Base-by-base conservation (phyloP, 192 early-diverging fungal genomes). In the Coemansia sp. region DNA sequence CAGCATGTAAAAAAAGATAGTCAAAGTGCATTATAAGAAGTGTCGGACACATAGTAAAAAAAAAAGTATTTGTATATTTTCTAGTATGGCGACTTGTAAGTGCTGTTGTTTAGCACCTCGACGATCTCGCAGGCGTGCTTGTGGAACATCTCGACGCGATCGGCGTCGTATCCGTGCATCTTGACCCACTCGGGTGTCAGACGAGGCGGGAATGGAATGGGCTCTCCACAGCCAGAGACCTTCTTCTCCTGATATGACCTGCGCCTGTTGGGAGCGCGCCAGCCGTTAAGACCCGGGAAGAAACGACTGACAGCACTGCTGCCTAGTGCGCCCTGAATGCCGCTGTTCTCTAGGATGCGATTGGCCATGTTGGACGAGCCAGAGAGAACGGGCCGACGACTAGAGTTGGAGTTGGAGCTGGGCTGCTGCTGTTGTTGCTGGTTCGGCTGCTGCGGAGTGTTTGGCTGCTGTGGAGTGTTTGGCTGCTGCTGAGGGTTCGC, bases 21-120 rank as follows among this genome's bases (percentile, higher is more conserved):
- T 10, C n/a, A 52, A 52, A n/a, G 49, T 62, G 16, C 38, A 39
- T 11, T 62, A 39, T 3, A 7, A 29, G 43, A 7, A 16, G 13
- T 60, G 29, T 62, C 24, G 38, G 34, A 11, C 33, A 11, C 33
- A 36, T 13, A n/a, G n/a, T 15, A 46, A 31, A 33, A 5, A 31
- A 20, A 9, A 16, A 34, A 11, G 12, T 27, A 18, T 9, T 47
- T 24, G 44, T 53, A 10, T 57, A 31, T 57, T 57, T 53, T 72
- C 75, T 82, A 84, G 62, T 84, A 84, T 4, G 81, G 81, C n/a
- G 81, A 84, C 41, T 57, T 62, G 64, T 84, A 84, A 7, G 76
- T 79, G 62, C 73, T 76, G 73, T 84, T 84, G 81, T 84, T 84
- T 38, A 84, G 81, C 13, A 75, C 31, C 68, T 79, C 77, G 49